These are phyloP conservation scores for Neopestalotiopsis sp. DNA, from an alignment of 2,329 filamentous ascomycete genomes.

Conservation along the genomic window DNA sequence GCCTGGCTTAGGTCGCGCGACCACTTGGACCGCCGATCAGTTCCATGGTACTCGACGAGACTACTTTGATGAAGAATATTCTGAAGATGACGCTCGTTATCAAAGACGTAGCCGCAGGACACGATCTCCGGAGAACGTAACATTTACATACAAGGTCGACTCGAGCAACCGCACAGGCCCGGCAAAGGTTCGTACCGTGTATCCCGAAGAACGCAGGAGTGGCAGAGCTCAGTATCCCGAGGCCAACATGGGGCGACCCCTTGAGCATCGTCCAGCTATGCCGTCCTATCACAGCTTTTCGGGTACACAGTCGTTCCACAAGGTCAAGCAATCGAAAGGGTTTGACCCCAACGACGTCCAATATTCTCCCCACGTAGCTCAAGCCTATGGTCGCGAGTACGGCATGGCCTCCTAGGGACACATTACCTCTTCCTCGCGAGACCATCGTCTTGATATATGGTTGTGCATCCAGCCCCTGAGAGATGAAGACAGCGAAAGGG, in stretches of 20 bases:
- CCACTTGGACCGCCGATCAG: constrained; percentile 17
- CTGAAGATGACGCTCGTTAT: constrained; percentile 16
- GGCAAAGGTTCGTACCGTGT: not conserved
- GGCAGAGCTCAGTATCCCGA: not conserved
- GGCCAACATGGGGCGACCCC: constrained; percentile 13
- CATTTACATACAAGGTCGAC: constrained; percentile 20
- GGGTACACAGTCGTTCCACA: not conserved
- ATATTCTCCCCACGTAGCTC: constrained; percentile 3
- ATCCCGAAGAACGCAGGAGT: constrained; percentile 8
- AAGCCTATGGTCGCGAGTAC: not conserved
- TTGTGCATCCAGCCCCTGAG: not conserved
- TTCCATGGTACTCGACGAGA: constrained; percentile 3
- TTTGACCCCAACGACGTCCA: constrained; percentile 8
- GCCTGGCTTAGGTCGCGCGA: constrained; percentile 13
- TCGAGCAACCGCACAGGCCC: constrained; percentile 3
- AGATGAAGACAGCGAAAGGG: not conserved
- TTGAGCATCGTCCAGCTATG: constrained; percentile 14
- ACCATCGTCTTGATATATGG: not conserved
- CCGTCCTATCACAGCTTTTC: constrained; percentile 10
- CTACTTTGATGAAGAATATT: constrained; percentile 18
- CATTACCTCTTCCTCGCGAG: not conserved
- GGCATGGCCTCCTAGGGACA: not conserved
- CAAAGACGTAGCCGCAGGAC: constrained; percentile 11
- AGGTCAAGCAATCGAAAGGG: constrained; percentile 16
- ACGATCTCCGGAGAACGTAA: constrained; percentile 18